These are phyloP conservation scores for Bjerkandera adusta DNA, from an alignment of 1,284 basidiomycete species.

Conservation along the genomic window DNA sequence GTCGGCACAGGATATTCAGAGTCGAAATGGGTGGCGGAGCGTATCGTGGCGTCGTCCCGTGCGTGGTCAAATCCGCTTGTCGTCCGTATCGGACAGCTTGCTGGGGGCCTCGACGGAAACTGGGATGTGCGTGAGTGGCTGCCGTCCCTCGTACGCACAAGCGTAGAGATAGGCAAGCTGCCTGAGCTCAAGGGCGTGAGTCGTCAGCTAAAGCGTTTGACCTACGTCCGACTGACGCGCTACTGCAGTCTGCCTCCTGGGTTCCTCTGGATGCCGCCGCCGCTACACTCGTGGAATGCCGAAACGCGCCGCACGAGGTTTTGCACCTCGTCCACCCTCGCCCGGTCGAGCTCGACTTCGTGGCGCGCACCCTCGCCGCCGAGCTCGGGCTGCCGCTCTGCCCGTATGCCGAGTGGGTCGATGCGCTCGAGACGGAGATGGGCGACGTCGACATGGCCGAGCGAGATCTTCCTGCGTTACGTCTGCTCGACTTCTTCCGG, in stretches of 20 bases:
- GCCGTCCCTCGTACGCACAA: conserved; percentile 24
- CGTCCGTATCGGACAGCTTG: conserved; percentile 30
- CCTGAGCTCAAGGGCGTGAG: conserved; percentile 15
- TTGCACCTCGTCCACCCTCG: conserved; percentile 21
- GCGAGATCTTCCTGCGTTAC: conserved; percentile 11
- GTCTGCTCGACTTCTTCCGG: conserved; percentile 27
- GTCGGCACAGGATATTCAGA: conserved; percentile 31
- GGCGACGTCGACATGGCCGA: no score
- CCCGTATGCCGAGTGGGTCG: conserved; percentile 18
- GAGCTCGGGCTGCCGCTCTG: conserved; percentile 12
- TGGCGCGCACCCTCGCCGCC: conserved; percentile 13
- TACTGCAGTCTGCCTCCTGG: conserved; percentile 20
- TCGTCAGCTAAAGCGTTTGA: not conserved
- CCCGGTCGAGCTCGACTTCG: conserved; percentile 16
- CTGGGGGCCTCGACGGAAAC: conserved; percentile 25
- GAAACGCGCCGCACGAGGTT: conserved; percentile 7
- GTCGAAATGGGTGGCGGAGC: conserved; percentile 36
- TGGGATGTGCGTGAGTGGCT: conserved; percentile 32
- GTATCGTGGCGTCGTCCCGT: conserved; percentile 17
- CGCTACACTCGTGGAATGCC: conserved; percentile 21
- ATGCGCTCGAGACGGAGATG: conserved; percentile 14
- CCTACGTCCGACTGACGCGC: not conserved
- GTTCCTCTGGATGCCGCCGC: conserved; percentile 22
- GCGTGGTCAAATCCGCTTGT: conserved; percentile 20
- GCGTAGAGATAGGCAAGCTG: conserved; percentile 12